phyloP scores from a whole-genome alignment of 169 alveolate species.

The Cyclospora cayetanensis region DNA sequence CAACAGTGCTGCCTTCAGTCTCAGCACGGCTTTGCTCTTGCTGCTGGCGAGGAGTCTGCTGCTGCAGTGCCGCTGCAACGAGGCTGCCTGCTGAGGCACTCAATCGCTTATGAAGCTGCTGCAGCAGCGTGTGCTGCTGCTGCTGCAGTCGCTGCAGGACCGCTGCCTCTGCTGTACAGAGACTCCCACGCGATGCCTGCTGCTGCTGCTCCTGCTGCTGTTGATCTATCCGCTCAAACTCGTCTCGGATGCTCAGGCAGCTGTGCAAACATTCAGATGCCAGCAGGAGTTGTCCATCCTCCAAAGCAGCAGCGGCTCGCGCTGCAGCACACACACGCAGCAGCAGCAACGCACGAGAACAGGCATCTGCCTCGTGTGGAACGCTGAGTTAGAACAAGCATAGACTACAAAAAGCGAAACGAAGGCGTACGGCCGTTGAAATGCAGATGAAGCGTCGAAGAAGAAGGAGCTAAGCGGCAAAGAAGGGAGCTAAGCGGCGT shows the following conservation, averaged over 20 bases:
- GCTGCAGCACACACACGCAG: slow-evolving; percentile 15
- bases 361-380: not conserved
- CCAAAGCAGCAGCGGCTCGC: not conserved
- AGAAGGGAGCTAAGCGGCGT: not conserved
- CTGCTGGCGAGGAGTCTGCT: not conserved
- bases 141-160: slow-evolving; percentile 17
- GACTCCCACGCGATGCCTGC: not conserved
- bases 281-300: not conserved
- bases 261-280: not conserved
- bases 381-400: too few species aligned
- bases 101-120: not conserved
- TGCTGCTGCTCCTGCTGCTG: not conserved
- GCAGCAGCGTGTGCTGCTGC: slow-evolving; percentile 16
- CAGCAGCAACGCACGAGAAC: not conserved
- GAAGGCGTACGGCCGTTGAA: too few species aligned
- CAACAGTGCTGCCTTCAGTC: not conserved
- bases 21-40: not conserved
- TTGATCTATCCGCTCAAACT: slow-evolving; percentile 4
- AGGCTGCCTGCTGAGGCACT: not conserved
- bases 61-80: slow-evolving; percentile 2
- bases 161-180: not conserved
- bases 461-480: not conserved
- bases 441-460: not conserved
- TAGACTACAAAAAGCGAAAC: too few species aligned
- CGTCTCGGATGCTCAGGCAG: slow-evolving; percentile 11